Conservation (phyloP, 495 filamentous ascomycete genomes). For the Aspergillus wentii region DNA sequence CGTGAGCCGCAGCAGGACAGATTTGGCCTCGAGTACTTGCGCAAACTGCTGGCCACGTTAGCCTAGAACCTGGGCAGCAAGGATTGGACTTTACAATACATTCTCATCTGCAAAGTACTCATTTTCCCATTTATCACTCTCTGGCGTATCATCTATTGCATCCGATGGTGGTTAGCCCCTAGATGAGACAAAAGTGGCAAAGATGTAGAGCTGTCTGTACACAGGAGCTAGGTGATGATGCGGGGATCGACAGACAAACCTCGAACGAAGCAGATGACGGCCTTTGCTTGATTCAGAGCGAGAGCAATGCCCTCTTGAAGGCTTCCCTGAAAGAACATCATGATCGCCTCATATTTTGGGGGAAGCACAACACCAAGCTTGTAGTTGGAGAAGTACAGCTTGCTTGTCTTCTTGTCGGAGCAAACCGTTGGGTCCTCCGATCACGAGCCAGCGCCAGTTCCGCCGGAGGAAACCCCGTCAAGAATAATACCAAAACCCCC, state of each 20-base stretch:
- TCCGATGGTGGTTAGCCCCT: neutral
- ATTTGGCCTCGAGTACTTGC: slow-evolving; percentile 46
- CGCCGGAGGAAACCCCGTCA: too few relatives aligned
- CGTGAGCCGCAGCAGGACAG: slow-evolving; percentile 63
- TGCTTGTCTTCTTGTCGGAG: neutral
- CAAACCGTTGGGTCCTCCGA: neutral
- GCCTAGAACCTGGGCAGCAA: too few relatives aligned
- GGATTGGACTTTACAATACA: too few relatives aligned
- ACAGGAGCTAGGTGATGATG: slow-evolving; percentile 18
- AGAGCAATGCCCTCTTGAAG: slow-evolving; percentile 72
- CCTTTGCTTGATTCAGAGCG: slow-evolving; percentile 62
- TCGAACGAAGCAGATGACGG: slow-evolving; percentile 66
- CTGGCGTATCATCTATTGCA: slow-evolving; percentile 55
- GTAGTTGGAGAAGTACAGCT: slow-evolving; percentile 2
- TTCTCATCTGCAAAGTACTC: slow-evolving; percentile 61
- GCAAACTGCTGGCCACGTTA: slow-evolving; percentile 27
- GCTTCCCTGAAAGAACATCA: slow-evolving; percentile 75
- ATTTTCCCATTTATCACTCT: slow-evolving; percentile 71
- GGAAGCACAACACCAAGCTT: slow-evolving; percentile 6
- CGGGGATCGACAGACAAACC: slow-evolving; percentile 48
- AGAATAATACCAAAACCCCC: too few relatives aligned
- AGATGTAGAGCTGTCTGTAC: too few relatives aligned
- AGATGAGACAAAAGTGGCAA: too few relatives aligned
- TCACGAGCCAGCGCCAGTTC: neutral
- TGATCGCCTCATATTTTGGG: slow-evolving; percentile 14